Conservation (phyloP, 2,329 filamentous ascomycete species). For the Neofusicoccum cordaticola region DNA sequence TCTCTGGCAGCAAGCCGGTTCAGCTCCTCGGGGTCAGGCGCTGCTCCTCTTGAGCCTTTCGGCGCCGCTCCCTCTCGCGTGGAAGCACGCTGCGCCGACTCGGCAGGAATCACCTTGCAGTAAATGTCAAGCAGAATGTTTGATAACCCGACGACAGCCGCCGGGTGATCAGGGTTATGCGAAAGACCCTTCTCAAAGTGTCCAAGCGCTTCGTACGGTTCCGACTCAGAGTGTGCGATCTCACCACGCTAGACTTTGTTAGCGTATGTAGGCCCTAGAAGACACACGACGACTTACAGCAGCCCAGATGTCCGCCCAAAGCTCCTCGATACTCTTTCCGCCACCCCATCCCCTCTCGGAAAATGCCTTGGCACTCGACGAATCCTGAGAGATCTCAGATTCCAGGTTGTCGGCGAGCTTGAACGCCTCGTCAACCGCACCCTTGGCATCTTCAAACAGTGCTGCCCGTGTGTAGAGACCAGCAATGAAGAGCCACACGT, state of each 20-base stretch:
- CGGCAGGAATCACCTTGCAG: constrained; percentile 58
- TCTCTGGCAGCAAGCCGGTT: constrained; percentile 88
- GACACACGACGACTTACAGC: constrained; percentile 58
- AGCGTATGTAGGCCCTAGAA: constrained; percentile 18
- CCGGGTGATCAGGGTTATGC: constrained; percentile 74
- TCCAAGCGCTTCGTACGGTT: constrained; percentile 66
- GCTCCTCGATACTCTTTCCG: constrained; percentile 75
- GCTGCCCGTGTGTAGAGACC: constrained; percentile 81
- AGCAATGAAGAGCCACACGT: constrained; percentile 87
- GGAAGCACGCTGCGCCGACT: constrained; percentile 44
- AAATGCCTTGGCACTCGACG: constrained; percentile 61
- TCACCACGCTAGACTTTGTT: constrained; percentile 59
- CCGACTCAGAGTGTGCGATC: constrained; percentile 60
- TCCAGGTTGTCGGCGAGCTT: constrained; percentile 73
- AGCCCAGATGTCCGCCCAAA: constrained; percentile 79
- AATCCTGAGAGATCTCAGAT: constrained; percentile 60
- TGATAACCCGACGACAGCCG: constrained; percentile 76
- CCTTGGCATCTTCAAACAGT: constrained; percentile 75
- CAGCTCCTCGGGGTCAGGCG: constrained; percentile 58
- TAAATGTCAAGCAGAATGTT: constrained; percentile 86
- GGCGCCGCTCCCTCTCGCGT: background rate
- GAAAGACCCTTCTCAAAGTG: constrained; percentile 81
- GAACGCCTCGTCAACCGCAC: constrained; percentile 76
- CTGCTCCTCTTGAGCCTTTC: background rate
- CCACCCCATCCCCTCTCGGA: constrained; percentile 72